These are phyloP conservation scores for Warburgia ugandensis DNA, from an alignment of 164 flowering plant species.

Conservation along the genomic window DNA sequence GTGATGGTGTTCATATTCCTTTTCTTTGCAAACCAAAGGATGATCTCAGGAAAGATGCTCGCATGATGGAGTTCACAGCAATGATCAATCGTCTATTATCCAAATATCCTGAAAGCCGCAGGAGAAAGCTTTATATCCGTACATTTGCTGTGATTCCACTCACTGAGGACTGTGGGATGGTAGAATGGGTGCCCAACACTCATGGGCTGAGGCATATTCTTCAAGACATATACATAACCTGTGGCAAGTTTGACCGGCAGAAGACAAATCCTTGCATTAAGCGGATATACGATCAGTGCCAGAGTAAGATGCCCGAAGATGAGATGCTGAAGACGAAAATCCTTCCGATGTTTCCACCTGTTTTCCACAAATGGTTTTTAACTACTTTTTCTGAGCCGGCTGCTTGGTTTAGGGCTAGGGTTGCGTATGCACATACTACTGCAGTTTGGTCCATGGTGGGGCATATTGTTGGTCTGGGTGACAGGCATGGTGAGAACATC, in stretches of 20 bases:
- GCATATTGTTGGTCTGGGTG: conserved; percentile 97
- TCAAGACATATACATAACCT: conserved; percentile 84
- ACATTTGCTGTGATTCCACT: conserved; percentile 97
- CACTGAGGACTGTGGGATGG: conserved; percentile 99
- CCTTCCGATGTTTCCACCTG: conserved; percentile 96
- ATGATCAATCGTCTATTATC: conserved; percentile 88
- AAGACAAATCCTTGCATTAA: conserved; percentile 93
- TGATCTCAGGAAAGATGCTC: conserved; percentile 99
- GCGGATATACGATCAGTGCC: conserved; percentile 89
- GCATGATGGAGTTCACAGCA: conserved; percentile 99
- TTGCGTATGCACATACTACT: conserved; percentile 95
- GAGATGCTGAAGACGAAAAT: conserved; percentile 86
- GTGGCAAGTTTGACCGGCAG: conserved; percentile 94
- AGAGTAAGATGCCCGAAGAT: conserved; percentile 77
- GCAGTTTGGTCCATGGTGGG: conserved; percentile 99
- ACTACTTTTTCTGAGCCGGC: conserved; percentile 97
- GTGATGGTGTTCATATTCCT: conserved; percentile 86
- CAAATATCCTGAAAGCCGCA: conserved; percentile 93
- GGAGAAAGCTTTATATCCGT: conserved; percentile 95
- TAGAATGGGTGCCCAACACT: conserved; percentile 99
- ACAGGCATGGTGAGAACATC: conserved; percentile 97
- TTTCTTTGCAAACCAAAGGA: conserved; percentile 99
- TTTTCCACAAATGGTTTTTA: conserved; percentile 92
- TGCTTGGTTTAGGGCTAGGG: conserved; percentile 96
- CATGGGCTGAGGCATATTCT: conserved; percentile 99